A percentile compares a stretch with the other conserved stretches of the same genome.
These are phyloP conservation scores for Trichoderma koningii DNA, from an alignment of 2,329 filamentous ascomycete genomes.

Conservation along the genomic window DNA sequence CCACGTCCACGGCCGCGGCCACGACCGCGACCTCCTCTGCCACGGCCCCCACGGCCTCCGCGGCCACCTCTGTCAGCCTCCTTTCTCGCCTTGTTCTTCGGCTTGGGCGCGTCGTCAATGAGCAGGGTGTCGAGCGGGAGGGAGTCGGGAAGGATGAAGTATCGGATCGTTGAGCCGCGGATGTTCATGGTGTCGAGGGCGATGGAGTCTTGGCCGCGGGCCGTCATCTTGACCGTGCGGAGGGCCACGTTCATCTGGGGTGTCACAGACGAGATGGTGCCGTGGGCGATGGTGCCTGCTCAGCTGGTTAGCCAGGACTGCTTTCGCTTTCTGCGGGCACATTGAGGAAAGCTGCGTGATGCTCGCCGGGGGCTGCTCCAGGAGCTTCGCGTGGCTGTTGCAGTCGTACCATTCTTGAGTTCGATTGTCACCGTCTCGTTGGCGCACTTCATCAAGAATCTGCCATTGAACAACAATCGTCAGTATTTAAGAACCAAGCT, in stretches of 20 bases:
- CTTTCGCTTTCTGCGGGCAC: neutral
- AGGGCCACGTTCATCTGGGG: conserved; percentile 99
- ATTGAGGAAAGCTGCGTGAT: neutral
- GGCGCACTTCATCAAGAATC: conserved; percentile 98
- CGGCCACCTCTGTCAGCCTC: conserved; percentile 65
- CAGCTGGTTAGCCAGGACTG: conserved; percentile 3
- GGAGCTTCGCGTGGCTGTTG: neutral
- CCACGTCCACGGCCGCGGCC: conserved; percentile 45
- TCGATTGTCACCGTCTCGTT: conserved; percentile 99
- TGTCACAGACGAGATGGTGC: conserved; percentile 94
- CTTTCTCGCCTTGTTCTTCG: conserved; percentile 99
- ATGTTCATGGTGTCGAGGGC: conserved; percentile 95
- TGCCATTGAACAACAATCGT: conserved; percentile 45
- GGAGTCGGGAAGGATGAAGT: conserved; percentile 94
- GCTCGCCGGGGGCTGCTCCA: neutral
- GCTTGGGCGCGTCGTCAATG: conserved; percentile 95
- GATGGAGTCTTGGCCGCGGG: conserved; percentile 82
- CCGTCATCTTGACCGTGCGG: conserved; percentile 95
- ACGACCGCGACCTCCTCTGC: conserved; percentile 46
- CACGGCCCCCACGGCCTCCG: conserved; percentile 56
- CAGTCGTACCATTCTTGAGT: conserved; percentile 83
- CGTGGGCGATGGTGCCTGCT: conserved; percentile 88
- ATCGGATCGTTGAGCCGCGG: conserved; percentile 91
- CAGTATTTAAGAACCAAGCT: conserved; percentile 33
- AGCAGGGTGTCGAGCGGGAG: conserved; percentile 92